Evolutionary conservation across 495 filamentous ascomycete species (phyloP), one percentile per base, ranked within the genome.

Genomic region (Ramalina intermedia): DNA sequence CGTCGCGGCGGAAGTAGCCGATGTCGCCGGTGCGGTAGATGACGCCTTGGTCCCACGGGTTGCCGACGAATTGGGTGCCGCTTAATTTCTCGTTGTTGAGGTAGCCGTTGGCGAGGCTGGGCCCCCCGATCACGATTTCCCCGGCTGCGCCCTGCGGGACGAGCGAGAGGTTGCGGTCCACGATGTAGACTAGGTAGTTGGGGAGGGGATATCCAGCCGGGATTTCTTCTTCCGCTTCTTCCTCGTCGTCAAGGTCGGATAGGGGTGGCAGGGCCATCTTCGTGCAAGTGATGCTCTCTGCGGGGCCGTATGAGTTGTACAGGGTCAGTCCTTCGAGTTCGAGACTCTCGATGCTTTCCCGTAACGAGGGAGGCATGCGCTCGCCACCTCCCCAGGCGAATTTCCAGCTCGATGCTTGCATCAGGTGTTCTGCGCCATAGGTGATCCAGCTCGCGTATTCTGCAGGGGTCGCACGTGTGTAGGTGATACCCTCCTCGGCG

Each of bases 11-110:
- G 4, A 68, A 43, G 12, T 50, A 55, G 2, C 65, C 68, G 0
- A 46, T 46, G 45, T 76, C 70, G 2, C 72, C 68, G 0, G 69
- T 71, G 0, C 61, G 60, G 46, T 72, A 63, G 52, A 71, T 41
- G 2, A 24, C 23, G 23, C 23, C 23, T 24, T 24, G 23, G 23
- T 24, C 23, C 23, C 23, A 67, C 0, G 47, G 52, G 47, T 75
- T 54, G 0, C 41, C 7, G 9, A 71, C 24, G 45, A 78, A 79
- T 5, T 53, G 47, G 1, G 43, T 12, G 0, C 41, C 43, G 1
- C 59, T 69, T 7, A 50, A 23, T 43, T 54, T 41, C n/a, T 63
- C 13, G 5, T 60, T 58, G 1, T 50, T 26, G 8, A 66, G 49
- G 51, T 76, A 76, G 6, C 69, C 72, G 1, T 20, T 1, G 0